Conservation (phyloP, 768 basidiomycete species). For the Suillus subluteus region DNA sequence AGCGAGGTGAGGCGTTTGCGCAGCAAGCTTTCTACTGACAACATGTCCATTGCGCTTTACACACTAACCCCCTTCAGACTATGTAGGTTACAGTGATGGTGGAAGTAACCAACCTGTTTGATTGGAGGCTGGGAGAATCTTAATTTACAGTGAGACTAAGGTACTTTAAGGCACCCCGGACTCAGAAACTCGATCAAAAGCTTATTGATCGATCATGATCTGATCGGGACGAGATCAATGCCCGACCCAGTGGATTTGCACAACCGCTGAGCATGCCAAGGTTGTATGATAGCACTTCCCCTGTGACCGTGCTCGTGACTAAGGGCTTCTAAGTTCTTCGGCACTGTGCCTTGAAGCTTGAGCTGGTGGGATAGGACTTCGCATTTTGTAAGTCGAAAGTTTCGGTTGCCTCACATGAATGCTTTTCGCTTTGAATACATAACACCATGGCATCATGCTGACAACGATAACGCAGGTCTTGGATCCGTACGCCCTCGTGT, state of each 20-base stretch:
- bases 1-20: not conserved
- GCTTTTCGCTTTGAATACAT: not conserved
- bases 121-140: conserved; percentile 8
- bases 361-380: not conserved
- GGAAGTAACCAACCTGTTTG: not conserved
- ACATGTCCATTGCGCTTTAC: not conserved
- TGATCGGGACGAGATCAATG: conserved; percentile 5
- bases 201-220: conserved; percentile 11
- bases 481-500: conserved; percentile 2
- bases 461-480: conserved; percentile 1
- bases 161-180: conserved; percentile 3
- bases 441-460: not conserved
- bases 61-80: not conserved
- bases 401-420: not conserved
- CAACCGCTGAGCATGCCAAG: conserved; percentile 3
- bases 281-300: not conserved
- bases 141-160: conserved; percentile 9
- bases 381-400: not conserved
- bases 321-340: not conserved
- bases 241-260: not conserved
- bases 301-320: not conserved
- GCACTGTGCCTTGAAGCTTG: not conserved
- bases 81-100: not conserved
- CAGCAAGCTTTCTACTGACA: not conserved
- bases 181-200: conserved; percentile 9